These are phyloP conservation scores for Zymoseptoria passerinii DNA, from an alignment of 2,329 filamentous ascomycete species.

Conservation along the genomic window DNA sequence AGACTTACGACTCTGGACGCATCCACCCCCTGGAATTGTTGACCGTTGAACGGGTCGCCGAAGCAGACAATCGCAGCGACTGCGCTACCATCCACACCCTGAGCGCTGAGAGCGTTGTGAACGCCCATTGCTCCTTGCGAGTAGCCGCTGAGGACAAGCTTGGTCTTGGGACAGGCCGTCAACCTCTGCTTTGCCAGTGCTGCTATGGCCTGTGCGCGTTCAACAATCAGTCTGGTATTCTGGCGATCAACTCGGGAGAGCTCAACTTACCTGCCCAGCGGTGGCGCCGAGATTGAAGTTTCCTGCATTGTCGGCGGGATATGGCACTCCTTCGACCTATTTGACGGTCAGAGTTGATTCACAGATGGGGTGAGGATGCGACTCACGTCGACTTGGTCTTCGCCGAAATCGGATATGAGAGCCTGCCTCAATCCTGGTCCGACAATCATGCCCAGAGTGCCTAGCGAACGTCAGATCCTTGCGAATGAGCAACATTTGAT, in stretches of 20 bases:
- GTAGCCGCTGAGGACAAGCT: slow-evolving; percentile 17
- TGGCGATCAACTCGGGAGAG: neutral
- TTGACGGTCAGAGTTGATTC: neutral
- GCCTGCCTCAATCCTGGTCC: slow-evolving; percentile 16
- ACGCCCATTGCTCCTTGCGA: slow-evolving; percentile 16
- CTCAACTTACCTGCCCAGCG: slow-evolving; percentile 12
- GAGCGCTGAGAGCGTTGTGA: slow-evolving; percentile 13
- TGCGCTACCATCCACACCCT: slow-evolving; percentile 16
- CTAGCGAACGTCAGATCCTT: neutral
- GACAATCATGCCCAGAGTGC: slow-evolving; percentile 1
- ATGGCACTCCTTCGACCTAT: slow-evolving; percentile 21
- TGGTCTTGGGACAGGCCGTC: slow-evolving; percentile 15
- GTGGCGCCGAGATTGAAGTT: slow-evolving; percentile 18
- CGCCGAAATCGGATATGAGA: slow-evolving; percentile 12
- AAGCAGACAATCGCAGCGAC: slow-evolving; percentile 24
- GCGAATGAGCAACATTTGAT: slow-evolving; percentile 17
- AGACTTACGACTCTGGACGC: slow-evolving; percentile 10
- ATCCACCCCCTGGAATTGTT: slow-evolving; percentile 18
- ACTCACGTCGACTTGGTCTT: slow-evolving; percentile 13
- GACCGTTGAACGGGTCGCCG: slow-evolving; percentile 23
- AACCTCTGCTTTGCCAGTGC: slow-evolving; percentile 8
- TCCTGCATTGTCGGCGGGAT: slow-evolving; percentile 19
- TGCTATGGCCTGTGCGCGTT: slow-evolving; percentile 7
- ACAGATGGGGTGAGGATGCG: neutral
- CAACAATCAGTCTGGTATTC: neutral